phyloP scores from a whole-genome alignment of 73 alveolate species.

The Uronychia setigera region DNA sequence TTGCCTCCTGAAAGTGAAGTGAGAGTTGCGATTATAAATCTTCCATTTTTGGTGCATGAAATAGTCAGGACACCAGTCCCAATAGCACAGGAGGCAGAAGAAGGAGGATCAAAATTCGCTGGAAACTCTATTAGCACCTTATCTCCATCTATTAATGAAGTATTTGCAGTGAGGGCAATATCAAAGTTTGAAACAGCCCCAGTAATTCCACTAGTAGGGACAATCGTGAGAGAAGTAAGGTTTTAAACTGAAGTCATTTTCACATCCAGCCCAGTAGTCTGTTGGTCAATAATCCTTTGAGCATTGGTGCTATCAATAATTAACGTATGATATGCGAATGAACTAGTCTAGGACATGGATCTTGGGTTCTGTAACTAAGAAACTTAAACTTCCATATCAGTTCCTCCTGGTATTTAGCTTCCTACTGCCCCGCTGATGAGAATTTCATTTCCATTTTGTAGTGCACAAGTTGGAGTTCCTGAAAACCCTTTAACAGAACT shows the following conservation, averaged over 20 bases:
- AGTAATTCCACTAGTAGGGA: not conserved
- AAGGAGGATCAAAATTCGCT: not conserved
- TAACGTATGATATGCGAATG: not conserved
- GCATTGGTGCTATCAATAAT: too few relatives aligned
- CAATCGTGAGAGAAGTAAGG: too few relatives aligned
- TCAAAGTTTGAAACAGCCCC: not conserved
- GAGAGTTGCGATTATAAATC: not conserved
- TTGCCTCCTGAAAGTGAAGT: conserved; percentile 9
- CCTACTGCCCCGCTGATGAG: not conserved
- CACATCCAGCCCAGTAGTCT: not conserved
- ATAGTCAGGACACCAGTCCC: not conserved
- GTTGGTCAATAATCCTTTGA: not conserved
- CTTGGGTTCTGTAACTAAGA: not conserved
- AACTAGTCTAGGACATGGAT: not conserved
- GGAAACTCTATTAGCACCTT: not conserved
- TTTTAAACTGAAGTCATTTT: not conserved
- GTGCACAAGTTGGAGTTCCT: conserved; percentile 2
- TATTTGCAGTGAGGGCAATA: not conserved
- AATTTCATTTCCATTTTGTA: too few relatives aligned
- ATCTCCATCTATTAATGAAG: not conserved
- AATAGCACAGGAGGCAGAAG: not conserved
- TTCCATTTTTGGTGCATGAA: not conserved
- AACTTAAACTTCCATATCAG: not conserved
- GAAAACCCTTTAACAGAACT: not conserved
- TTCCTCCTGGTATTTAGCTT: not conserved